These are phyloP conservation scores for Teratosphaeriaceae sp. DNA, from an alignment of 2,329 filamentous ascomycete genomes.

Conservation along the genomic window DNA sequence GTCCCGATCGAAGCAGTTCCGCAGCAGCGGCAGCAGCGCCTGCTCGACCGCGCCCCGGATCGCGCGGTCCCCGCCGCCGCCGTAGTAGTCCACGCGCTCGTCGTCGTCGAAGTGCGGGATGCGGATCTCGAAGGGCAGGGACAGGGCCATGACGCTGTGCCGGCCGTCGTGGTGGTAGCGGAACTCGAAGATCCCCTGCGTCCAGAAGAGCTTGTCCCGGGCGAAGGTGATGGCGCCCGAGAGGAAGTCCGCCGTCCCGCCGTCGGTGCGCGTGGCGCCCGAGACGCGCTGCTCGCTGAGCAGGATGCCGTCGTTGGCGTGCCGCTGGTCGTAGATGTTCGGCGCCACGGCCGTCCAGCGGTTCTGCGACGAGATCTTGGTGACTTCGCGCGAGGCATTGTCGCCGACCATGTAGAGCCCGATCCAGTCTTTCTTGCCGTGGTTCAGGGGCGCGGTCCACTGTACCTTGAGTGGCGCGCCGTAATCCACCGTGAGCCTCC, in stretches of 20 bases:
- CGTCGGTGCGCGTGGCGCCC: slow-evolving; percentile 37
- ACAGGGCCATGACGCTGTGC: slow-evolving; percentile 91
- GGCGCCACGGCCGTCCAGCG: slow-evolving; percentile 80
- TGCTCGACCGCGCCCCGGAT: slow-evolving; percentile 67
- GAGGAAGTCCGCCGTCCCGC: slow-evolving; percentile 53
- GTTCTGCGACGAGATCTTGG: slow-evolving; percentile 76
- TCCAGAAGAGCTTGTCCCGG: slow-evolving; percentile 97
- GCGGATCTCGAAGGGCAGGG: slow-evolving; percentile 83
- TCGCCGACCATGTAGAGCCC: slow-evolving; percentile 95
- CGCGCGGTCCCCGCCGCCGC: slow-evolving; percentile 52
- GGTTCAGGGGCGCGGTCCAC: slow-evolving; percentile 83
- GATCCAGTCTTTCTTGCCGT: slow-evolving; percentile 90
- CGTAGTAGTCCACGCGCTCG: slow-evolving; percentile 36
- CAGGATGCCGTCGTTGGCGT: slow-evolving; percentile 70
- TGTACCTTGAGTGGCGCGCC: slow-evolving; percentile 82
- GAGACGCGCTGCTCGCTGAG: slow-evolving; percentile 57
- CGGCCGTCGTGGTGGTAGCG: slow-evolving; percentile 91
- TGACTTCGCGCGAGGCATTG: slow-evolving; percentile 78
- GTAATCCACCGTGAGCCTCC: slow-evolving; percentile 77
- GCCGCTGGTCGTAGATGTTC: slow-evolving; percentile 67
- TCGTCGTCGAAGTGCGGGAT: slow-evolving; percentile 70
- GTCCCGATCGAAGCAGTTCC: slow-evolving; percentile 89
- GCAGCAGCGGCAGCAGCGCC: slow-evolving; percentile 72
- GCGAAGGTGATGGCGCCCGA: slow-evolving; percentile 79
- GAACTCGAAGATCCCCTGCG: slow-evolving; percentile 91